Base-by-base conservation (phyloP, 352 stramenopile genomes). In the Saprolegnia parasitica region DNA sequence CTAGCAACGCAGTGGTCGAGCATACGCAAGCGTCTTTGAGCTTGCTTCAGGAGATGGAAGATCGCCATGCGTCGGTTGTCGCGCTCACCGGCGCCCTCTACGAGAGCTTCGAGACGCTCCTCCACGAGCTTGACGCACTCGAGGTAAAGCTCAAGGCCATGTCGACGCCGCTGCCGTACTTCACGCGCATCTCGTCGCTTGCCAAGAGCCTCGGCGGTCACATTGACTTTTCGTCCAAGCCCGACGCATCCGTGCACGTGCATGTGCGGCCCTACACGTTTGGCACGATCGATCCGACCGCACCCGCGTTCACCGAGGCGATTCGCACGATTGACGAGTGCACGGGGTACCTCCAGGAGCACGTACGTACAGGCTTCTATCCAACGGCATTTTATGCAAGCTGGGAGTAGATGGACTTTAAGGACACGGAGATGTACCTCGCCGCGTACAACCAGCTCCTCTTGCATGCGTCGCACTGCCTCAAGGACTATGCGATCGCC, bases 21-120 rank as follows among this genome's bases (percentile, higher is more conserved):
- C 82, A 91, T 66, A 83, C 84, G 5, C 77, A 88, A 35, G 65
- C 83, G 24, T 84, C 83, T 21, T 78, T 90, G 26, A 79, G 74
- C 16, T 74, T 91, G 13, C 81, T 94, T 26, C 77, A 87, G 18
- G 83, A 92, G 47, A 91, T 94, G 86, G 86, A 94, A 63, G 71
- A 75, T n/a, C 88, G 81, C 72, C 86, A 94, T 73, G 81, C 75
- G 42, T 83, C 90, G 60, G 84, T 94, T 29, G 82, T 81, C 24
- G 72, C 77, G 63, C 88, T 89, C 75, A 94, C 86, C 3, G 79
- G 83, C 32, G 83, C 86, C 20, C 71, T 94, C 60, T 92, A 92
- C 63, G 78, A 86, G 64, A 86, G 75, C 65, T 94, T 94, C 50
- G 86, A 91, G 70, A 84, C 79, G 65, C 71, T 80, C 23, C 56